Evolutionary conservation across 352 stramenopile genomes (phyloP).

Genomic region (Albugo laibachii): DNA sequence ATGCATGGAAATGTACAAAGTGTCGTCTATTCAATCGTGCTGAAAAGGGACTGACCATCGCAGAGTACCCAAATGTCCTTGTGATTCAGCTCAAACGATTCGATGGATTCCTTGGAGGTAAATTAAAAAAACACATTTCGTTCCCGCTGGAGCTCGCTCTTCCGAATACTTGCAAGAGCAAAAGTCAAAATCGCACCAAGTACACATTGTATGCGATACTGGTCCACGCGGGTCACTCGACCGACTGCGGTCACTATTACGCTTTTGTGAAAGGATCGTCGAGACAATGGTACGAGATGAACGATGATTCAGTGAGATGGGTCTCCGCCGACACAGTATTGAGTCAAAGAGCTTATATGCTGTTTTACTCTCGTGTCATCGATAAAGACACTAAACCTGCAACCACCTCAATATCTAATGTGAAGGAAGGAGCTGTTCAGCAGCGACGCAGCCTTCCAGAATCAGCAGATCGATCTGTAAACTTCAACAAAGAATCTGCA

Average conservation of each 20-base stretch:
- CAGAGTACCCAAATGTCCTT: slow-evolving; percentile 61
- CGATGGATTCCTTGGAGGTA: slow-evolving; percentile 50
- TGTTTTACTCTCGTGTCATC: slow-evolving; percentile 75
- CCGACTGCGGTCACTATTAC: slow-evolving; percentile 83
- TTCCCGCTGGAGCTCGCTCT: slow-evolving; percentile 60
- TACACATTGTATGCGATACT: slow-evolving; percentile 72
- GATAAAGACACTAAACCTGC: slow-evolving; percentile 16
- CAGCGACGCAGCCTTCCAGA: too few species aligned
- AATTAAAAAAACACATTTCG: slow-evolving; percentile 77
- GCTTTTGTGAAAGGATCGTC: slow-evolving; percentile 75
- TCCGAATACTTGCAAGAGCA: slow-evolving; percentile 26
- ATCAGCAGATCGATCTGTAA: too few species aligned
- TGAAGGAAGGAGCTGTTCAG: slow-evolving; percentile 3
- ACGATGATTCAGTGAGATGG: slow-evolving; percentile 76
- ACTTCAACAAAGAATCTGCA: too few species aligned
- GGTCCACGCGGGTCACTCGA: slow-evolving; percentile 75
- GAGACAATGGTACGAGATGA: slow-evolving; percentile 86
- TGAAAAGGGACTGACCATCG: slow-evolving; percentile 69
- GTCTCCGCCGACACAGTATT: slow-evolving; percentile 74
- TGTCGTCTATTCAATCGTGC: slow-evolving; percentile 61
- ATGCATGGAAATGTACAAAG: slow-evolving; percentile 71
- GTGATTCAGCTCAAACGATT: slow-evolving; percentile 85
- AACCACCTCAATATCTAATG: slow-evolving; percentile 1
- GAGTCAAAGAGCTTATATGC: slow-evolving; percentile 79
- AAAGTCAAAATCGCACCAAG: slow-evolving; percentile 24